Evolutionary conservation across 257 asterid genomes (phyloP), one percentile per base, ranked within the genome.

Genomic region (Penstemon barbatus): DNA sequence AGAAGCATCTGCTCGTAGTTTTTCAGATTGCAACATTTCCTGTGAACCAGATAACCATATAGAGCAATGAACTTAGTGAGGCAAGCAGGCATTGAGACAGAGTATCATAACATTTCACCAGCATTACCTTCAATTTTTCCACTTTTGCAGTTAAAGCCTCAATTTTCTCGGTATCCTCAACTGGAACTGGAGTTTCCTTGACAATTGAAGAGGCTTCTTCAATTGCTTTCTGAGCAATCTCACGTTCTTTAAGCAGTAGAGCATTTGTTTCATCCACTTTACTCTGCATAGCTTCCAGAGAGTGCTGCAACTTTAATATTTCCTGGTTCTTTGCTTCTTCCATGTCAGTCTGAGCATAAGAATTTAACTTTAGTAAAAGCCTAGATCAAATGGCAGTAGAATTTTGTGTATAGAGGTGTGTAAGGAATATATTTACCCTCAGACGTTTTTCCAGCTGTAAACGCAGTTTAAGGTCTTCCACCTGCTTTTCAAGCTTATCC

Each of bases 401-500:
- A 25, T 25, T 25, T 9, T 72, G 39, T 70, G 52, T 11, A 37
- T 9, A 45, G 12, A 52, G 52, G 68, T 25, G 46, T 37, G 61
- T 18, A 65, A 73, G 60, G 54, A 70, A 77, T 63, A 70, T 71
- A 67, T 58, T 84, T 83, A 94, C 99, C 96, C 96, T 91, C 63
- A 87, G 78, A 11, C 92, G 92, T 82, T 94, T 91, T 85, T 94
- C 97, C 83, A 94, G 86, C 89, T 90, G 97, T 78, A 90, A 74
- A 72, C 97, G 92, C 85, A 87, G 79, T 52, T 94, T 83, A 61
- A 94, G 99, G 77, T 94, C 99, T 84, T 94, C 97, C 79, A 94
- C 96, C 76, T 87, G 89, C 85, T 94, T 94, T 84, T 94, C 97
- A 82, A 94, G 99, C 84, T 91, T 91, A 81, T 91, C 92, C 78